Percentiles rank a stretch among this genome's conserved stretches.
phyloP scores from a whole-genome alignment of 2,329 filamentous ascomycete genomes.

The Trichophaea hybrida region DNA sequence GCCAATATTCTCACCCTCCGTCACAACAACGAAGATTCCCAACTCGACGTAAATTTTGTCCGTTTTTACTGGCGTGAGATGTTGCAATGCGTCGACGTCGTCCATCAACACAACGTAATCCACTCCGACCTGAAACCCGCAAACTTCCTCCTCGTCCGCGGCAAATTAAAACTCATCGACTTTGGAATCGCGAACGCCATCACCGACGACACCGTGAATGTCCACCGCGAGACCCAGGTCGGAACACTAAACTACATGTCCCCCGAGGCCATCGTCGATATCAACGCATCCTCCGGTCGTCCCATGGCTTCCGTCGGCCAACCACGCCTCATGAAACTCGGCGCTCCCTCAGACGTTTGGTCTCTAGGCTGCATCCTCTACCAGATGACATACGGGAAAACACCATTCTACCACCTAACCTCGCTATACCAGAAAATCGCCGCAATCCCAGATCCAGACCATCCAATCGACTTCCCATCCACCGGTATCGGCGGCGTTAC shows the following conservation, averaged over 20 bases:
- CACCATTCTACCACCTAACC: constrained; percentile 81
- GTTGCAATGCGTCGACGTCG: constrained; percentile 83
- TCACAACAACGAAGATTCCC: constrained; percentile 55
- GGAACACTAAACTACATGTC: constrained; percentile 99
- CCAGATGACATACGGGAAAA: constrained; percentile 95
- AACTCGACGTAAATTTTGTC: constrained; percentile 77
- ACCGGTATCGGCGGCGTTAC: constrained; percentile 50
- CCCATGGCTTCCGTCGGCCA: constrained; percentile 22
- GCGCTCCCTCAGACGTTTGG: constrained; percentile 94
- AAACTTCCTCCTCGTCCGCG: constrained; percentile 88
- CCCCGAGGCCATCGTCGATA: constrained; percentile 81
- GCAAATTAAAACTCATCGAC: constrained; percentile 86
- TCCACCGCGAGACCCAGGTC: constrained; percentile 87
- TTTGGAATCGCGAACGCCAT: constrained; percentile 98
- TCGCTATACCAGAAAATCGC: constrained; percentile 78
- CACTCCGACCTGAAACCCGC: constrained; percentile 95
- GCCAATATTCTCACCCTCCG: constrained; percentile 67
- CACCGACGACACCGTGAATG: constrained; percentile 91
- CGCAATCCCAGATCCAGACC: constrained; percentile 67
- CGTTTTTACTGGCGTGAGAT: constrained; percentile 99
- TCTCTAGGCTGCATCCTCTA: constrained; percentile 91
- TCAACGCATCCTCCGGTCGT: constrained; percentile 54
- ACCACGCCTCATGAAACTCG: constrained; percentile 64
- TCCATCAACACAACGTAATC: constrained; percentile 82
- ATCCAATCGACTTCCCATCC: constrained; percentile 57